phyloP scores from a whole-genome alignment of 1,284 basidiomycete species.

The Chalciporus sp. region DNA sequence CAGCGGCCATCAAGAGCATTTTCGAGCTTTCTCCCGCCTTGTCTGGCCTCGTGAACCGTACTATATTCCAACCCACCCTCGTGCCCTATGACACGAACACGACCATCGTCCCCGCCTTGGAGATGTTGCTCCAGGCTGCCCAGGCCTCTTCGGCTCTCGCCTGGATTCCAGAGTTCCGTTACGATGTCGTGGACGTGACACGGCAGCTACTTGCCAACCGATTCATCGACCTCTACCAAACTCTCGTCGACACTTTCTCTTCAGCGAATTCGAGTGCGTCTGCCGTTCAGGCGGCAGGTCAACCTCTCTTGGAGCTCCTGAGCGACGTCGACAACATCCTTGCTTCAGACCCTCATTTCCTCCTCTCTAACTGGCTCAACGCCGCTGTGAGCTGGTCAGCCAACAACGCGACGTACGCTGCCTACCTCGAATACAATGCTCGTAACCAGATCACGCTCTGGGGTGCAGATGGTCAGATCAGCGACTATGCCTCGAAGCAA shows the following conservation, averaged over 20 bases:
- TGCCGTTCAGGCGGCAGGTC: conserved; percentile 26
- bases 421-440: conserved; percentile 43
- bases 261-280: conserved; percentile 16
- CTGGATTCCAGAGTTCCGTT: conserved; percentile 38
- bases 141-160: conserved; percentile 22
- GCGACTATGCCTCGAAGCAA: conserved; percentile 49
- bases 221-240: conserved; percentile 39
- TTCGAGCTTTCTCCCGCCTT: conserved; percentile 39
- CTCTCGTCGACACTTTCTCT: conserved; percentile 35
- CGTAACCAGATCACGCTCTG: conserved; percentile 49
- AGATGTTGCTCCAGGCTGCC: conserved; percentile 36
- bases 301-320: conserved; percentile 36
- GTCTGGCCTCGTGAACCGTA: conserved; percentile 38
- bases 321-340: conserved; percentile 41
- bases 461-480: conserved; percentile 47
- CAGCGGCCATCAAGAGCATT: conserved; percentile 45
- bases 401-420: conserved; percentile 35
- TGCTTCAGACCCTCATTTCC: conserved; percentile 39
- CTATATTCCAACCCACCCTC: conserved; percentile 37
- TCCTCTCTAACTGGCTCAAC: conserved; percentile 41
- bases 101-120: conserved; percentile 40
- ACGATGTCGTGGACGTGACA: conserved; percentile 45
- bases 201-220: conserved; percentile 45
- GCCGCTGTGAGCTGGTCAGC: conserved; percentile 37
- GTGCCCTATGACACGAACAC: conserved; percentile 43